Conservation (phyloP, 2,329 filamentous ascomycete species). For the Hypocrella siamensis region DNA sequence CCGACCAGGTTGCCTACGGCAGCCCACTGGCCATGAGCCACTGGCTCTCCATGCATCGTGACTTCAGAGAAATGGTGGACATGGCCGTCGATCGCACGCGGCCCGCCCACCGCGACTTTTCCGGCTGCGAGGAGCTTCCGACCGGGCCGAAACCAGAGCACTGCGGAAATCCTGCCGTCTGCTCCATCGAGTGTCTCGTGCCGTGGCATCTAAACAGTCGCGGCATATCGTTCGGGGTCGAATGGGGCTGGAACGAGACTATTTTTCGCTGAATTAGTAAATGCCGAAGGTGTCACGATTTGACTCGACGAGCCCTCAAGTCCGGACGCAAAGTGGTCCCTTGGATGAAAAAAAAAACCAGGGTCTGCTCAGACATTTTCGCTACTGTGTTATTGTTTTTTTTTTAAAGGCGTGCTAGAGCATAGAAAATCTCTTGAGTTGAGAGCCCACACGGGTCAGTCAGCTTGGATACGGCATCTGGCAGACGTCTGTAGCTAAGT, state of each 20-base stretch:
- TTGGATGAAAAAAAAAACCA: no score
- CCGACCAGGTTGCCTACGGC: neutral
- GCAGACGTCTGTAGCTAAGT: no score
- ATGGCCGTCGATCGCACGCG: neutral
- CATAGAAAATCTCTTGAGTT: no score
- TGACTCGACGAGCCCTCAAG: no score
- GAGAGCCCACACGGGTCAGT: no score
- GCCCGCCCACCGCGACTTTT: neutral
- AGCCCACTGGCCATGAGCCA: neutral
- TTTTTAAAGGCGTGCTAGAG: no score
- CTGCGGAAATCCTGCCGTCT: no score
- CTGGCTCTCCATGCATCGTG: neutral
- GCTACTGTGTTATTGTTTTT: no score
- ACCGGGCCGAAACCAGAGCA: neutral
- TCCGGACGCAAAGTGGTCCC: no score
- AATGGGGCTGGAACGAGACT: neutral
- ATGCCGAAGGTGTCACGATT: no score
- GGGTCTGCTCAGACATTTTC: no score
- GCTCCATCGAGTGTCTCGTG: neutral
- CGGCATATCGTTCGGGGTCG: neutral
- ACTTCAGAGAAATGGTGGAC: neutral
- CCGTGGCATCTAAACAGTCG: neutral
- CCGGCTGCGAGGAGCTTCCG: neutral
- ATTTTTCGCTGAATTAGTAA: neutral
- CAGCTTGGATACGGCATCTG: no score